phyloP scores from a whole-genome alignment of 2,329 filamentous ascomycete genomes.

The Claviceps sp. region DNA sequence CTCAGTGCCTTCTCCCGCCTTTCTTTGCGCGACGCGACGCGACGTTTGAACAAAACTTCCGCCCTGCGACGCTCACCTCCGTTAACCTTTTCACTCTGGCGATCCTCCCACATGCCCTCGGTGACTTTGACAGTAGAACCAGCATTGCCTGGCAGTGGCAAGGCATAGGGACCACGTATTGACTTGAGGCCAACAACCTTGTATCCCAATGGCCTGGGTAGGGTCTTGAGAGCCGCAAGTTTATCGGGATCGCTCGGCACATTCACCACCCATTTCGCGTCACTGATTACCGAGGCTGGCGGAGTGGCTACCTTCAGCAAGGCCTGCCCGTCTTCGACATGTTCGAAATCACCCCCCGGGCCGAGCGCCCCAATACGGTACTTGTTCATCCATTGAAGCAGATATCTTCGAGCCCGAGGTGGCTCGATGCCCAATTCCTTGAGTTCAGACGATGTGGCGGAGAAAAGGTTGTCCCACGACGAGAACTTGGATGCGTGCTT shows the following conservation, averaged over 20 bases:
- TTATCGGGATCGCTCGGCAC: constrained; percentile 31
- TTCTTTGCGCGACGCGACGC: constrained; percentile 65
- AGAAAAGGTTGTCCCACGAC: constrained; percentile 84
- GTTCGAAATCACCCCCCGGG: constrained; percentile 66
- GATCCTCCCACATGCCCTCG: constrained; percentile 90
- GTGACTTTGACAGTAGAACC: constrained; percentile 56
- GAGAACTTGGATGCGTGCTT: constrained; percentile 78
- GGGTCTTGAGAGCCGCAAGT: constrained; percentile 7
- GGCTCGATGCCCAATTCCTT: constrained; percentile 78
- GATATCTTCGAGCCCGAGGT: constrained; percentile 66
- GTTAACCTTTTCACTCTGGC: constrained; percentile 80
- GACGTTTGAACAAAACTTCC: constrained; percentile 76
- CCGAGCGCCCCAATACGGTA: constrained; percentile 69
- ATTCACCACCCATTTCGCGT: constrained; percentile 40
- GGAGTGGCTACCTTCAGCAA: constrained; percentile 35
- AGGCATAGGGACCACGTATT: constrained; percentile 63
- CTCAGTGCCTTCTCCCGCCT: constrained; percentile 27
- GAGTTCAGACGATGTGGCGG: constrained; percentile 62
- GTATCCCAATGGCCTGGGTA: constrained; percentile 32
- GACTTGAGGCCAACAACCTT: constrained; percentile 53
- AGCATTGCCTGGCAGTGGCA: constrained; percentile 50
- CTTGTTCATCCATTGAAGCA: constrained; percentile 76
- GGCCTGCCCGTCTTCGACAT: constrained; percentile 48
- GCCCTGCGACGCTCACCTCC: constrained; percentile 85
- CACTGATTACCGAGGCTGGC: constrained; percentile 23